Conservation (phyloP, 139 green algal species). For the Eudorina sp. region DNA sequence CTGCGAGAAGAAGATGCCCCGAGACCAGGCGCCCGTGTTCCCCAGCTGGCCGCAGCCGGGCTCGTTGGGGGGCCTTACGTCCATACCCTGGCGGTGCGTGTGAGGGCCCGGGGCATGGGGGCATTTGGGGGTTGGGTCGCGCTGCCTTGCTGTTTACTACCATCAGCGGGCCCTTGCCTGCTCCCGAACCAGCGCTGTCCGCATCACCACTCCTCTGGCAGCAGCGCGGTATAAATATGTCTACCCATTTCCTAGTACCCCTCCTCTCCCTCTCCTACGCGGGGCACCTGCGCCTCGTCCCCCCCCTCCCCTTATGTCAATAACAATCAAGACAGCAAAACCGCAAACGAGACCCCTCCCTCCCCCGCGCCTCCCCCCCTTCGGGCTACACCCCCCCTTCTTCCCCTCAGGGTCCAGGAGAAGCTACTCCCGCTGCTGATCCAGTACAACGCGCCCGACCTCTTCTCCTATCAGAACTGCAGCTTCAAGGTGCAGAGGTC, state of each 20-base stretch:
- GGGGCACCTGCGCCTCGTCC: no score
- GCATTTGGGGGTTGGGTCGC: no score
- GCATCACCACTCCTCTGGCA: no score
- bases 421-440: slow-evolving; percentile 76
- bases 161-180: no score
- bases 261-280: no score
- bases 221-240: no score
- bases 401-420: slow-evolving; percentile 56
- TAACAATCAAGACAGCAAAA: no score
- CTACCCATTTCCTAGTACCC: no score
- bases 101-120: neutral
- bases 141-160: no score
- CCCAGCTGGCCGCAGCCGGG: slow-evolving; percentile 56
- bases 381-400: neutral
- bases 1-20: slow-evolving; percentile 68
- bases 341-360: no score
- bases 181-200: no score
- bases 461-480: slow-evolving; percentile 71
- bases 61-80: slow-evolving; percentile 22
- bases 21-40: slow-evolving; percentile 42
- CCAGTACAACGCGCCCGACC: slow-evolving; percentile 66
- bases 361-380: neutral
- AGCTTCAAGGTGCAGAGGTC: slow-evolving; percentile 77
- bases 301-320: no score
- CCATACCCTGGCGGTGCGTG: slow-evolving; percentile 18